Evolutionary conservation across 2,329 filamentous ascomycete species (phyloP).

Genomic region (Immersiporthe knoxdaviesiana): DNA sequence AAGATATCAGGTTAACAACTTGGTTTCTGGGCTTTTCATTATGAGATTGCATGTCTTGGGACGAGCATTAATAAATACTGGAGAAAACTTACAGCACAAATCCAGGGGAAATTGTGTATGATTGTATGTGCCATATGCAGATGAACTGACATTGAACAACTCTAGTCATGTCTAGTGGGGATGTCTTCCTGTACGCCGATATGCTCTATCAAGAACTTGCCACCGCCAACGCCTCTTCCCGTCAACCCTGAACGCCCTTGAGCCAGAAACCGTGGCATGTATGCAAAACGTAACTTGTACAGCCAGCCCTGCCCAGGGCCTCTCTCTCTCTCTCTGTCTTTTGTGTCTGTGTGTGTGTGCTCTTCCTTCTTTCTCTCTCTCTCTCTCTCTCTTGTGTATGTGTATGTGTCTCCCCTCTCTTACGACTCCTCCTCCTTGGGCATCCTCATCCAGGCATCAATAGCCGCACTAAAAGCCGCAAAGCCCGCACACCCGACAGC

Average conservation of each 20-base stretch:
- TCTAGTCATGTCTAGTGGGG: conserved; percentile 17
- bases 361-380: neutral
- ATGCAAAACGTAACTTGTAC: conserved; percentile 6
- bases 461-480: conserved; percentile 88
- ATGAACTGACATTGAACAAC: neutral
- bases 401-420: conserved; percentile 2
- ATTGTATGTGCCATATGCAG: neutral
- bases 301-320: neutral
- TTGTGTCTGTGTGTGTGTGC: too few species aligned
- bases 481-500: conserved; percentile 89
- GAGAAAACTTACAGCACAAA: too few species aligned
- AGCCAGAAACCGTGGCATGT: conserved; percentile 27
- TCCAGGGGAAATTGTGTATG: neutral
- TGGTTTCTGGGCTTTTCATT: conserved; percentile 51
- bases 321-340: neutral
- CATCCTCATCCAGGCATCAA: conserved; percentile 88
- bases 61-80: too few species aligned
- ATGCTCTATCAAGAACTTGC: neutral
- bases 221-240: conserved; percentile 8
- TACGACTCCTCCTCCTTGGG: conserved; percentile 61
- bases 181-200: conserved; percentile 15
- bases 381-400: too few species aligned
- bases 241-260: conserved; percentile 32
- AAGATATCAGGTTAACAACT: conserved; percentile 51
- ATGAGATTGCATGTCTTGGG: too few species aligned